phyloP scores from a whole-genome alignment of 202 grass and related monocot genomes.

The Zoysia matrella region DNA sequence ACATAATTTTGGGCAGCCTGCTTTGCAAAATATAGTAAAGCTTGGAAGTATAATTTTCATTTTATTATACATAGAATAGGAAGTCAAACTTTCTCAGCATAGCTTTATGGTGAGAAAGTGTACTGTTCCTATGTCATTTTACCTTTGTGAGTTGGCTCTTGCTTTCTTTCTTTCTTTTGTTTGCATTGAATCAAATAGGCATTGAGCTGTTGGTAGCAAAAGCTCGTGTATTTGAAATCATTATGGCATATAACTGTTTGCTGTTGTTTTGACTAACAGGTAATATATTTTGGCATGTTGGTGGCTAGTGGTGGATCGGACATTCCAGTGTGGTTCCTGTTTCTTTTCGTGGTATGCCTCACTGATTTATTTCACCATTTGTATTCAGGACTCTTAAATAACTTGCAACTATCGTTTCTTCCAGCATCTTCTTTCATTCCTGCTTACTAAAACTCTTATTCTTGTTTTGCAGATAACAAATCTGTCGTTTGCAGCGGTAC shows the following conservation, averaged over 20 bases:
- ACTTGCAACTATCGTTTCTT: conserved; percentile 10
- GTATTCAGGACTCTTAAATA: background rate
- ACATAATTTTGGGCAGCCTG: background rate
- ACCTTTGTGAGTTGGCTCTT: background rate
- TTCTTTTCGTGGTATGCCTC: conserved; percentile 81
- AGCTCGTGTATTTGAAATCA: conserved; percentile 27
- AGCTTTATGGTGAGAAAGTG: conserved; percentile 8
- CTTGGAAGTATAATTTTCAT: background rate
- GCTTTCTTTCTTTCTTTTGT: background rate
- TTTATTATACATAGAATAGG: background rate
- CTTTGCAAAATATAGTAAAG: background rate
- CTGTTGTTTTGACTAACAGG: conserved; percentile 49
- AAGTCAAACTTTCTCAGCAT: conserved; percentile 7
- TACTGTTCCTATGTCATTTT: background rate
- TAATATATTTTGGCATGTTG: conserved; percentile 86
- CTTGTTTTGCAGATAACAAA: conserved; percentile 70
- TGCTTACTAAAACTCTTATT: conserved; percentile 16
- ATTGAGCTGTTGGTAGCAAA: background rate
- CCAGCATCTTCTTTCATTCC: conserved; percentile 2
- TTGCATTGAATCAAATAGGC: conserved; percentile 12
- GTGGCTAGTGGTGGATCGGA: conserved; percentile 74
- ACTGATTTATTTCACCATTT: background rate
- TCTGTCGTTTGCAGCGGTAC: conserved; percentile 67
- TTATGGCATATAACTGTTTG: conserved; percentile 4
- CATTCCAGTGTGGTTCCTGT: conserved; percentile 78